phyloP scores from a whole-genome alignment of 176 grass and related monocot genomes.

The Musa itinerans region DNA sequence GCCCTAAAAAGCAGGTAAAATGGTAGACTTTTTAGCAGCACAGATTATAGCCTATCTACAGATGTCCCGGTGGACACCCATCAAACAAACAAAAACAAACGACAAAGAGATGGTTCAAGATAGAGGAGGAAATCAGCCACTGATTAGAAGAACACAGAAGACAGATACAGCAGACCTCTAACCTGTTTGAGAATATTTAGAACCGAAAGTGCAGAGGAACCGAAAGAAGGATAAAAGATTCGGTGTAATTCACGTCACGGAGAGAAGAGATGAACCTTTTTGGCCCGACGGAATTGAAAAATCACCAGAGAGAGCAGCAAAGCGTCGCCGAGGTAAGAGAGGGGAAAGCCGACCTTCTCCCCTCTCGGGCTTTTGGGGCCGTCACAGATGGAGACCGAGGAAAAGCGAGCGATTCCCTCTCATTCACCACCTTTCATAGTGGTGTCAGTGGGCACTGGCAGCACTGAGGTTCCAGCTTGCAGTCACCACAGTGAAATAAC shows the following conservation, averaged over 20 bases:
- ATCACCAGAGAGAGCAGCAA: background rate
- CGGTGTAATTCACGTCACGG: background rate
- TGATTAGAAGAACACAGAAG: too few species aligned
- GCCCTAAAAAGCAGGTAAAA: background rate
- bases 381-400: background rate
- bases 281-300: background rate
- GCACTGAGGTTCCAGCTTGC: background rate
- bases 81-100: too few species aligned
- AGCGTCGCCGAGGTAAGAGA: background rate
- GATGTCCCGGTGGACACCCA: background rate
- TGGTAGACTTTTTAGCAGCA: background rate
- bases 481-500: background rate
- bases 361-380: background rate
- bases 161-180: too few species aligned
- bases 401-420: background rate
- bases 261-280: slow-evolving; percentile 2
- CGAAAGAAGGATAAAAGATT: background rate
- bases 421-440: slow-evolving; percentile 8
- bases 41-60: background rate
- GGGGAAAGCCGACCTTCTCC: background rate
- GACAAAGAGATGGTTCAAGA: too few species aligned
- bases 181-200: too few species aligned
- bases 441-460: background rate
- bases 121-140: too few species aligned
- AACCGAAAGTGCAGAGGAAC: background rate